Evolutionary conservation across 2,329 filamentous ascomycete genomes (phyloP).

Genomic region (Lasiodiplodia sp.): DNA sequence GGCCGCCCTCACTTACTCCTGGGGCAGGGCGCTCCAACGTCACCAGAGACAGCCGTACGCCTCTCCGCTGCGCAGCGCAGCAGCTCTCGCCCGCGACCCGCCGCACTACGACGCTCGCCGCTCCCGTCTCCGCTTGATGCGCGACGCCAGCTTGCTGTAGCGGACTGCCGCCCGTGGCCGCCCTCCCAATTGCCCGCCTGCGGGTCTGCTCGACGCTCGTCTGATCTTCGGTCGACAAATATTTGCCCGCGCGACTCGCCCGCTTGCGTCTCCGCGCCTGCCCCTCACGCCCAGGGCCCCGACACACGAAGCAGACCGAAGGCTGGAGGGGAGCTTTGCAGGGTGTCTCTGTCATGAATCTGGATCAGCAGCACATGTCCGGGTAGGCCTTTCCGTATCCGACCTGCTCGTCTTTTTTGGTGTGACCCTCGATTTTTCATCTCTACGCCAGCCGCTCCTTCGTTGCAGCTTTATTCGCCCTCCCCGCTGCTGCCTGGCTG

Average conservation of each 20-base stretch:
- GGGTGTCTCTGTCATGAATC: conserved; percentile 31
- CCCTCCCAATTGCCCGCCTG: conserved; percentile 17
- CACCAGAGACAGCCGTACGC: conserved; percentile 14
- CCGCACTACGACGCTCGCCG: conserved; percentile 3
- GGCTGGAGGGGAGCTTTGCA: conserved; percentile 20
- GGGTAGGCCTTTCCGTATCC: conserved; percentile 25
- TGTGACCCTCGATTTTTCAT: conserved; percentile 11
- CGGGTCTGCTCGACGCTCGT: conserved; percentile 4
- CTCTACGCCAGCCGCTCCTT: not conserved
- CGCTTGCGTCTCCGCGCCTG: not conserved
- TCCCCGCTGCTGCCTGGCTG: conserved; percentile 11
- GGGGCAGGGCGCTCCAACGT: conserved; percentile 28
- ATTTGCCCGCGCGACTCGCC: conserved; percentile 6
- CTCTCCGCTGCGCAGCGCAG: not conserved
- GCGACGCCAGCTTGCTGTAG: conserved; percentile 7
- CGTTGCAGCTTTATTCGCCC: conserved; percentile 1
- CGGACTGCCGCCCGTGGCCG: conserved; percentile 15
- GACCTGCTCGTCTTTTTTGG: conserved; percentile 8
- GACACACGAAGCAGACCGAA: conserved; percentile 7
- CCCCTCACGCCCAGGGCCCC: not conserved
- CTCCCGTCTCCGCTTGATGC: conserved; percentile 12
- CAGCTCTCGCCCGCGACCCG: conserved; percentile 19
- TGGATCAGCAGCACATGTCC: conserved; percentile 30
- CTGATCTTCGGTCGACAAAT: conserved; percentile 25
- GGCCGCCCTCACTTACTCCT: conserved; percentile 29